These are phyloP conservation scores for Collybiopsis confluens DNA, from an alignment of 768 basidiomycete genomes.

Conservation along the genomic window DNA sequence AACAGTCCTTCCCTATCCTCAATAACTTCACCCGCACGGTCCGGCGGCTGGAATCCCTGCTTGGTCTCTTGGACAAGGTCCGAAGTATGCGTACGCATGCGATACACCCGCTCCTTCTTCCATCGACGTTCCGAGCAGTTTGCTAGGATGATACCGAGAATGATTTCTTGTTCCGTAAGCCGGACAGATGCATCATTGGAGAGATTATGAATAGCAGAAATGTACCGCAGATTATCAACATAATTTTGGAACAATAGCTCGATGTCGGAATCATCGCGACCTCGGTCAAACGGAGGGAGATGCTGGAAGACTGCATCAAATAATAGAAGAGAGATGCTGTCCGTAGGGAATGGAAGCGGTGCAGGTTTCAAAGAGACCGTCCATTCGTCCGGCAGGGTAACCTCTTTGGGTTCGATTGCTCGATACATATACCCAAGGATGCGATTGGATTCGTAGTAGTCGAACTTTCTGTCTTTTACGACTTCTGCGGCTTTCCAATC, in stretches of 20 bases:
- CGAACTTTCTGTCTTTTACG: conserved; percentile 45
- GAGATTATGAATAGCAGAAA: conserved; percentile 63
- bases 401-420: conserved; percentile 38
- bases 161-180: conserved; percentile 70
- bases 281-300: conserved; percentile 17
- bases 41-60: conserved; percentile 24
- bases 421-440: conserved; percentile 75
- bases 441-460: conserved; percentile 68
- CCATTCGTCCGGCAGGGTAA: conserved; percentile 12
- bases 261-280: conserved; percentile 22
- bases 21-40: conserved; percentile 19
- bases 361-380: neutral
- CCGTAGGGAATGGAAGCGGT: conserved; percentile 17
- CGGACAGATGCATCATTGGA: conserved; percentile 50
- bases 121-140: conserved; percentile 61
- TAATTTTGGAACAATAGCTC: conserved; percentile 47
- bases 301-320: conserved; percentile 21
- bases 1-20: conserved; percentile 25
- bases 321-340: conserved; percentile 37
- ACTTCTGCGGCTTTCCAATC: conserved; percentile 74
- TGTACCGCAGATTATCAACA: conserved; percentile 63
- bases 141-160: conserved; percentile 69
- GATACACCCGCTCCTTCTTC: conserved; percentile 52
- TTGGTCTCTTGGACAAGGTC: conserved; percentile 50
- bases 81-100: conserved; percentile 56